Evolutionary conservation across 495 filamentous ascomycete genomes (phyloP).

Genomic region (Neurospora cerealis): DNA sequence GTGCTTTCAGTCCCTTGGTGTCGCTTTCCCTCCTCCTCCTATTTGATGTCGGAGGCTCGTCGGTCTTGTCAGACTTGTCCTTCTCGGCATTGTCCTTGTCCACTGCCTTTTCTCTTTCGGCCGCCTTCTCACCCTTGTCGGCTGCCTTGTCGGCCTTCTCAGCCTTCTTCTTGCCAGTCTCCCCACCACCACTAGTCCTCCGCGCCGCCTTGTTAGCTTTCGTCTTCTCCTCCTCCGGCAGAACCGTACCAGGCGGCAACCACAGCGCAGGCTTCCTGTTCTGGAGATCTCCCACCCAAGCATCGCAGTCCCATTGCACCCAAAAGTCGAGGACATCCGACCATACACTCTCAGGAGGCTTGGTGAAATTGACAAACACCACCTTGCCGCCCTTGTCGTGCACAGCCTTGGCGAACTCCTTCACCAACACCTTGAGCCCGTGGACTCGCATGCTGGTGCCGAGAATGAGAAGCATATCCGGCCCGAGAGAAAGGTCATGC

Average conservation of each 20-base stretch:
- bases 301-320: constrained; percentile 62
- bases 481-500: constrained; percentile 49
- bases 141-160: constrained; percentile 10
- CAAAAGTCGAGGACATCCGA: constrained; percentile 58
- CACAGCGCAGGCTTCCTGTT: constrained; percentile 45
- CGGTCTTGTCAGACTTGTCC: not conserved
- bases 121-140: not conserved
- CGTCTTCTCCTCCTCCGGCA: constrained; percentile 23
- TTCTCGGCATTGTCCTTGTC: constrained; percentile 11
- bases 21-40: not conserved
- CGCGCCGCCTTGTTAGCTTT: constrained; percentile 15
- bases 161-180: constrained; percentile 18
- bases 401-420: constrained; percentile 60
- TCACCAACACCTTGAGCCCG: constrained; percentile 56
- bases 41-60: not conserved
- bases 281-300: constrained; percentile 54
- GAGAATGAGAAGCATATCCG: constrained; percentile 56
- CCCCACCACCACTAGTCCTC: constrained; percentile 15
- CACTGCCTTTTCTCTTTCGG: not conserved
- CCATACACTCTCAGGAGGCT: constrained; percentile 58
- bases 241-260: constrained; percentile 32
- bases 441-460: constrained; percentile 62
- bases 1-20: not conserved
- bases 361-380: constrained; percentile 59
- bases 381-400: constrained; percentile 55